Conservation (phyloP, 2,329 filamentous ascomycete species). For the Aspergillus neoniger region DNA sequence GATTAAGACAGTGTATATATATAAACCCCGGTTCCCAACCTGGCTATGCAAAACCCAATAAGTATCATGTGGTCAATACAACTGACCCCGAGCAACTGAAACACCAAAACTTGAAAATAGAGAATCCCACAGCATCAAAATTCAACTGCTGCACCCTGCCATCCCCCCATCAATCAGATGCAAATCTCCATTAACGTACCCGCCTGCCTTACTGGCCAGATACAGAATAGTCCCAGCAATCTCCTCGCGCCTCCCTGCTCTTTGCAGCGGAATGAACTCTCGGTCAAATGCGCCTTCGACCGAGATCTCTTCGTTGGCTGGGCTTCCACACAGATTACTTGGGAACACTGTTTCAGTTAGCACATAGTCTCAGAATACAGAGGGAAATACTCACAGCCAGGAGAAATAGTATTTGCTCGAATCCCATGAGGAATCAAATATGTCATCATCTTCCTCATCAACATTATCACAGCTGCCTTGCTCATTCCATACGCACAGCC, state of each 20-base stretch:
- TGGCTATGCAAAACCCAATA: neutral
- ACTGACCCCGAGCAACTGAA: neutral
- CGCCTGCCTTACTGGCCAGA: conserved; percentile 53
- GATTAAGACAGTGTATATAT: neutral
- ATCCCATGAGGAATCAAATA: conserved; percentile 20
- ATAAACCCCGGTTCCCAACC: neutral
- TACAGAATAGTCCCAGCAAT: conserved; percentile 54
- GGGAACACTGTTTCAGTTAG: neutral
- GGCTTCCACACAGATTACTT: neutral
- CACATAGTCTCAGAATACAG: neutral
- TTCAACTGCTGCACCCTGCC: neutral
- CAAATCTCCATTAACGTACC: conserved; percentile 57
- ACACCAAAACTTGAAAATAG: neutral
- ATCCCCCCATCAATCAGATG: conserved; percentile 50
- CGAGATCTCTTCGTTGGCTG: neutral
- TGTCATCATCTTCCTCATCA: conserved; percentile 22
- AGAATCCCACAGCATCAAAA: no score
- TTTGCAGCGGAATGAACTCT: conserved; percentile 24
- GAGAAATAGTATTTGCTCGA: conserved; percentile 26
- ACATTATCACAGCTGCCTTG: conserved; percentile 25
- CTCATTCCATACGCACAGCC: conserved; percentile 23
- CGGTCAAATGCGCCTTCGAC: conserved; percentile 14
- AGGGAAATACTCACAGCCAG: conserved; percentile 21
- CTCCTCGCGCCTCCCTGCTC: conserved; percentile 48
- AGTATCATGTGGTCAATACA: neutral